Evolutionary conservation across 768 basidiomycete species (phyloP), one percentile per base, ranked within the genome.

Genomic region (Dioszegia aurantiaca): DNA sequence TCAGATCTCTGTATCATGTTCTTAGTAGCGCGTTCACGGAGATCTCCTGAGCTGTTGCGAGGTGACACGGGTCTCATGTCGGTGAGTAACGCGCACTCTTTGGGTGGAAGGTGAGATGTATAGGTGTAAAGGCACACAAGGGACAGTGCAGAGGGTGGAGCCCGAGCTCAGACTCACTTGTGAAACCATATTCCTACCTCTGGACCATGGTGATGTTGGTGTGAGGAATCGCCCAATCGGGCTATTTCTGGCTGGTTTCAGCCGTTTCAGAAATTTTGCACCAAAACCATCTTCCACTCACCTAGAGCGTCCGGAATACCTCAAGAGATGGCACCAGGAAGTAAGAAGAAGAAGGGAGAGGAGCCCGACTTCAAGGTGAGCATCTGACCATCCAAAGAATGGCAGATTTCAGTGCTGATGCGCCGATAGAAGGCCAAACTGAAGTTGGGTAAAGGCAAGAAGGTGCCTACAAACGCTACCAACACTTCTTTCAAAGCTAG

Each of bases 401-500:
- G 5, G 28, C 33, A 52, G 21, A 33, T 6, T 33, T 33, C 17
- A 24, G 17, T 8, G n/a, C 31, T 61, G 36, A 44, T 21, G 9
- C 26, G 4, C 3, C 8, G 24, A 9, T 76, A 97, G 90, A 97
- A 92, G 90, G 85, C 90, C 24, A 97, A 89, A 77, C 82, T 95
- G 36, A 99, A 95, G 77, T 87, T 99, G 48, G 94, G 94, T 33
- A 99, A 94, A 75, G 91, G 89, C 42, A 98, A 93, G 77, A 84
- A 87, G 67, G 73, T 80, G 10, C 81, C 91, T 10, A 81, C 79
- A 44, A 98, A 98, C 81, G 89, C 84, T 4, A 84, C 97, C 64
- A 90, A 98, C 77, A 98, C 94, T 1, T 92, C 93, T 0, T 97
- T 94, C 83, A 91, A 93, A 74, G 86, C 90, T 30, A 85, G 90